Percentiles rank a stretch among this genome's conserved stretches.
These are phyloP conservation scores for Thalassiosira ordinaria DNA, from an alignment of 352 stramenopile genomes.

Conservation along the genomic window DNA sequence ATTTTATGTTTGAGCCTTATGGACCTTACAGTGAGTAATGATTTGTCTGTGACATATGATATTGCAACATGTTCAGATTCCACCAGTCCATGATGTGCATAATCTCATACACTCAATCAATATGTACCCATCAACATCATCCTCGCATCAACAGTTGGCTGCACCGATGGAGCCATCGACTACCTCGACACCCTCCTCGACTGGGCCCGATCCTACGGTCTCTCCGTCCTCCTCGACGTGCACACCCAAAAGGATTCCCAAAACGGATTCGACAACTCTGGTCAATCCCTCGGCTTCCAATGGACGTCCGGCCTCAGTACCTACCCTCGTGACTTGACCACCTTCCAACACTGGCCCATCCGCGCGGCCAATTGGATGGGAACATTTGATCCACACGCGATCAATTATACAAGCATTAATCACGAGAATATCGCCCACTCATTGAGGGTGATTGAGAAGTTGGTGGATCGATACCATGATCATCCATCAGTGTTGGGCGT, in stretches of 20 bases:
- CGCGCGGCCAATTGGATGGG: conserved; percentile 91
- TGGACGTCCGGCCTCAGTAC: conserved; percentile 83
- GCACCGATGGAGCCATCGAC: conserved; percentile 91
- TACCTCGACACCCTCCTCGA: conserved; percentile 91
- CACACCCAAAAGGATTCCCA: conserved; percentile 92
- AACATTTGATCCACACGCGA: conserved; percentile 88
- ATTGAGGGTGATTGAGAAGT: conserved; percentile 89
- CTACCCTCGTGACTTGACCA: conserved; percentile 87
- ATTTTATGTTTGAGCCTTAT: conserved; percentile 95
- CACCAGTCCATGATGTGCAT: too few relatives aligned
- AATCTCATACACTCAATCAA: conserved; percentile 1
- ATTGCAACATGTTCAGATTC: too few relatives aligned
- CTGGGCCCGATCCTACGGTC: conserved; percentile 88
- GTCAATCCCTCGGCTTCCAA: conserved; percentile 88
- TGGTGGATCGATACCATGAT: conserved; percentile 90
- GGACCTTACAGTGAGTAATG: conserved; percentile 88
- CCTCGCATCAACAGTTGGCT: too few relatives aligned
- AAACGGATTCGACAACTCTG: conserved; percentile 96
- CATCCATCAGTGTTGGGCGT: conserved; percentile 91
- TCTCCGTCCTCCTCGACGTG: conserved; percentile 92
- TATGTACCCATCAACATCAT: too few relatives aligned
- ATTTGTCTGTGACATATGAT: too few relatives aligned
- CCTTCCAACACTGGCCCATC: conserved; percentile 93
- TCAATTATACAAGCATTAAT: conserved; percentile 92
- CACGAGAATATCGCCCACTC: conserved; percentile 91